Base-by-base conservation (phyloP, 1,284 basidiomycete genomes). In the Fomitopsis schrenkii region DNA sequence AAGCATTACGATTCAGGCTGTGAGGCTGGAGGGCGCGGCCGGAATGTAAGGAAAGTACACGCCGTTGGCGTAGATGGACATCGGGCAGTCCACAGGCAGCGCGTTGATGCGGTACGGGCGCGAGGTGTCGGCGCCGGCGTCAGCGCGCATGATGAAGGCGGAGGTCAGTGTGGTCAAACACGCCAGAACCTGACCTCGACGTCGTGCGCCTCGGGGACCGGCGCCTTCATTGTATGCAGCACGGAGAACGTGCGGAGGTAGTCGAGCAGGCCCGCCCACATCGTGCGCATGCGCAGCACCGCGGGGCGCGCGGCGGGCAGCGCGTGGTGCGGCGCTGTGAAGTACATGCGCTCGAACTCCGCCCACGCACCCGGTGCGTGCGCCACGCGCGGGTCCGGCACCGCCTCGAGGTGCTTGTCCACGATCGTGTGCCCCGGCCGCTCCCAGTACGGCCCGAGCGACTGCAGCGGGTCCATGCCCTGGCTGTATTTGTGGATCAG, bases 401-500 rank as follows among this genome's bases (percentile, higher is more conserved):
- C 80, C 35, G 84, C 85, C 7, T 85, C 76, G 0, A 95, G 80
- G 65, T 91, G 85, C 10, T 82, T 81, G 55, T 93, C 90, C 19
- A 95, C 77, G 64, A 94, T 90, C 0, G 80, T 80, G 9, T 93
- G 81, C 1, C 94, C 93, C 0, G 93, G 94, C 57, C 89, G 87
- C 65, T 93, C 81, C 84, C 91, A 95, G 70, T 93, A 84, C 1
- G 85, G 82, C 0, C 91, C 93, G 1, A 94, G 71, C 22, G 83
- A 85, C n/a, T 77, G 77, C 2, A 64, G 55, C 0, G 77, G 79
- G 65, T 88, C 82, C 1, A 70, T 74, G 0, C 87, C 87, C 68
- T 87, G 83, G 0, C 81, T 76, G 70, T 88, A 93, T 0, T 74
- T 74, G 15, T 83, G 80, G 66, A 94, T 88, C 48, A 88, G 74